Base-by-base conservation (phyloP, 345 rosid species). In the Melaleuca quinquenervia region DNA sequence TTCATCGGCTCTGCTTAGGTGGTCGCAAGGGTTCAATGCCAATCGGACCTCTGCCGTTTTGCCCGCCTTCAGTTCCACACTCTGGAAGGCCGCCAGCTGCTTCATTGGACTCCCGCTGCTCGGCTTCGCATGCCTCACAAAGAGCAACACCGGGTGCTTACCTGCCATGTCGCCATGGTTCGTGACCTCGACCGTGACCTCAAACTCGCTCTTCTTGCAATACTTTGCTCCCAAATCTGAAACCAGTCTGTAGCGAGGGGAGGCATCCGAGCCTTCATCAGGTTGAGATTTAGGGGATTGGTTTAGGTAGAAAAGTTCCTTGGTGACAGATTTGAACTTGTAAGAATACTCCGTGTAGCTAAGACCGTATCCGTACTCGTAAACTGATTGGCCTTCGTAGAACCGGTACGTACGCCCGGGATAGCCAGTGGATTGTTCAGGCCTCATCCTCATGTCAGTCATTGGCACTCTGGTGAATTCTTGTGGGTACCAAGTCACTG, bases 321-420 rank as follows among this genome's bases (percentile, higher is more conserved):
- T 88, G 53, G 88, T 44, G 7, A 82, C 89, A 48, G 75, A 78
- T 52, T 84, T 85, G 86, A 95, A 89, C 89, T 85, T 62, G 86
- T 97, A 95, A 15, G 95, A 83, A 85, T 95, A 93, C 8, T 89
- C 91, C 14, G 97, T 85, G 92, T 96, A 96, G 89, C 98, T 95
- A 13, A 94, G 94, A 88, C 99, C 98, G 85, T 91, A 88, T 12
- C 98, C 98, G 8, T 95, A 96, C 89, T 91, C 91, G 70, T 64
- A 96, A 78, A 96, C 94, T 36, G 89, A 90, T 75, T 88, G 86
- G 18, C 97, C 98, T 89, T 90, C 50, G 45, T 95, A 96, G 92
- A 97, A 96, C 56, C 96, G 93, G 88, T 94, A 94, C 29, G 99
- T 95, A n/a, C 98, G 92, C 53, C 99, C 98, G 11, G 98, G 98